A percentile compares a stretch with the other conserved stretches of the same genome.
Conservation (phyloP, 2,329 filamentous ascomycete genomes). For the Exophiala dermatitidis region DNA sequence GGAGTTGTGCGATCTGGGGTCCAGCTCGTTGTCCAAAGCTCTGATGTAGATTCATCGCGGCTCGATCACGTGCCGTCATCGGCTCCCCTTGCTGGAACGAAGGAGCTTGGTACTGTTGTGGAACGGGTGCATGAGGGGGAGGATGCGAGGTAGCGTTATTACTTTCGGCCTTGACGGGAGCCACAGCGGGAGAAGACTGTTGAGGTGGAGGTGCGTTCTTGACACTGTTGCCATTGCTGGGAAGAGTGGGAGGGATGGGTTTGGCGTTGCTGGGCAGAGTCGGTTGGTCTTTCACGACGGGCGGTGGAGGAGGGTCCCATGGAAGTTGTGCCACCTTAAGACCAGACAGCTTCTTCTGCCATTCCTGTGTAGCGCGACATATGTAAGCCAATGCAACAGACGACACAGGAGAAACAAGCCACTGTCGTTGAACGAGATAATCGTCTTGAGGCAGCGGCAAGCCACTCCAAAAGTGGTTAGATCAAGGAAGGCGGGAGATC, state of each 20-base stretch:
- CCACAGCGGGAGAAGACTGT: conserved; percentile 24
- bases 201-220: conserved; percentile 33
- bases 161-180: conserved; percentile 20
- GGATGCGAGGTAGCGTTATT: conserved; percentile 13
- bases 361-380: conserved; percentile 54
- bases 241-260: conserved; percentile 24
- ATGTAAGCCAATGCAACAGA: background rate
- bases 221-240: conserved; percentile 24
- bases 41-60: conserved; percentile 26
- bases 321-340: conserved; percentile 83
- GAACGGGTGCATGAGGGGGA: conserved; percentile 9
- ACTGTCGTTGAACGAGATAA: background rate
- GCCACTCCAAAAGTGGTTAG: conserved; percentile 16
- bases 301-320: conserved; percentile 82
- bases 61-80: conserved; percentile 25
- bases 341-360: conserved; percentile 84
- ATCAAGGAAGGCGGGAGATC: conserved; percentile 7
- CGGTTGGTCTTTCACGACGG: conserved; percentile 40
- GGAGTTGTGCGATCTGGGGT: conserved; percentile 27
- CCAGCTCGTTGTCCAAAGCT: conserved; percentile 27
- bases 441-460: background rate
- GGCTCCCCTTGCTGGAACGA: conserved; percentile 31
- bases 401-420: background rate
- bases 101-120: conserved; percentile 26
- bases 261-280: conserved; percentile 34